Evolutionary conservation across 192 early-diverging fungal species (phyloP).

Genomic region (Entomortierella parvispora): DNA sequence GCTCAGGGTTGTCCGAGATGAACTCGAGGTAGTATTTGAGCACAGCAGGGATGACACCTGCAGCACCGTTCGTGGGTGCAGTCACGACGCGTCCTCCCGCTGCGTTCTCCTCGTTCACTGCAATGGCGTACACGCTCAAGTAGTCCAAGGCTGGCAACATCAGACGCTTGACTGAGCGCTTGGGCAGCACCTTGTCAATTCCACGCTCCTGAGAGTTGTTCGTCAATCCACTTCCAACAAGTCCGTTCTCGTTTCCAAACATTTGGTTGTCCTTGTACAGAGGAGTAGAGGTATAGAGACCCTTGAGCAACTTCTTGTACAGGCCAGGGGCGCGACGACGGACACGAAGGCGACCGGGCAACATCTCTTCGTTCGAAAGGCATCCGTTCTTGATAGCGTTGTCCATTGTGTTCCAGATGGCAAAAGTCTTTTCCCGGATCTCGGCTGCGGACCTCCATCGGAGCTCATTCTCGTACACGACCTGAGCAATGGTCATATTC

Average conservation of each 20-base stretch:
- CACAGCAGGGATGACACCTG: slow-evolving; percentile 93
- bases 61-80: slow-evolving; percentile 96
- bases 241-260: background rate
- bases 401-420: slow-evolving; percentile 96
- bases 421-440: slow-evolving; percentile 75
- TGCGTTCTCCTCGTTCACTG: slow-evolving; percentile 95
- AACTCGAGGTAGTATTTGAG: slow-evolving; percentile 97
- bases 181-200: slow-evolving; percentile 56
- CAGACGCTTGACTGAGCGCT: slow-evolving; percentile 61
- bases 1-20: slow-evolving; percentile 83
- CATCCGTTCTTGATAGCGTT: slow-evolving; percentile 82
- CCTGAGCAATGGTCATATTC: slow-evolving; percentile 92
- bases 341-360: slow-evolving; percentile 87
- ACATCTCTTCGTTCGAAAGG: slow-evolving; percentile 65
- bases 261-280: slow-evolving; percentile 41
- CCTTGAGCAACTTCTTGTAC: slow-evolving; percentile 87
- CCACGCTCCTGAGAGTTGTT: slow-evolving; percentile 22
- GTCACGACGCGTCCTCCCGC: slow-evolving; percentile 88
- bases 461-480: slow-evolving; percentile 94
- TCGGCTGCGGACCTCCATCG: slow-evolving; percentile 88
- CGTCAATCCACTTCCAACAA: slow-evolving; percentile 13
- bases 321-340: slow-evolving; percentile 86
- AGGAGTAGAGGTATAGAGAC: slow-evolving; percentile 65
- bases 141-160: slow-evolving; percentile 90
- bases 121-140: slow-evolving; percentile 92